Conservation (phyloP, 176 grass and related monocot genomes). For the Musa schizocarpa region DNA sequence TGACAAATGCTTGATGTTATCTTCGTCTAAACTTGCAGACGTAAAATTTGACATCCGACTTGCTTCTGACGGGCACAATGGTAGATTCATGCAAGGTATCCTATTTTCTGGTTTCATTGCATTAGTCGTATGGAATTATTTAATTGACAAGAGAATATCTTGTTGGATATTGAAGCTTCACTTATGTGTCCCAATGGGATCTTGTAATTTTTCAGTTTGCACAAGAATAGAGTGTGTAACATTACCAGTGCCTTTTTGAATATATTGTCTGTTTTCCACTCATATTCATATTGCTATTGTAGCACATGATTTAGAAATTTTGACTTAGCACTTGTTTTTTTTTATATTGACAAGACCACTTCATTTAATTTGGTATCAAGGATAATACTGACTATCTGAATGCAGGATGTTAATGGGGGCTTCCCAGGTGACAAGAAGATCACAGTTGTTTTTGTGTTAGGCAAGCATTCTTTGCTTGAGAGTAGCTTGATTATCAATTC, state of each 20-base stretch:
- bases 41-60: not conserved
- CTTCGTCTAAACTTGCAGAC: no score
- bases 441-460: constrained; percentile 13
- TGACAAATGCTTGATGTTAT: no score
- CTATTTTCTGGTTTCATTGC: not conserved
- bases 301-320: not conserved
- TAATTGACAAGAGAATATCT: not conserved
- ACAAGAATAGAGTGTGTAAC: not conserved
- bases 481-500: not conserved
- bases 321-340: no score
- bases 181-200: not conserved
- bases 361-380: no score
- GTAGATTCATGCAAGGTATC: not conserved
- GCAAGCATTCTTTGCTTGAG: not conserved
- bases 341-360: no score
- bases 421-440: constrained; percentile 13
- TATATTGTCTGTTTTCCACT: not conserved
- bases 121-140: not conserved
- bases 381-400: not conserved
- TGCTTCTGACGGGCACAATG: not conserved
- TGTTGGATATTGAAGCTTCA: not conserved
- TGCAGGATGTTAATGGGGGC: constrained; percentile 3
- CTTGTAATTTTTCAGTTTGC: not conserved
- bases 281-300: not conserved
- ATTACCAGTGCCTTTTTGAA: not conserved